Percentiles rank a stretch among this genome's conserved stretches.
These are phyloP conservation scores for Saposhnikovia divaricata DNA, from an alignment of 129 eudicot species.

Conservation along the genomic window DNA sequence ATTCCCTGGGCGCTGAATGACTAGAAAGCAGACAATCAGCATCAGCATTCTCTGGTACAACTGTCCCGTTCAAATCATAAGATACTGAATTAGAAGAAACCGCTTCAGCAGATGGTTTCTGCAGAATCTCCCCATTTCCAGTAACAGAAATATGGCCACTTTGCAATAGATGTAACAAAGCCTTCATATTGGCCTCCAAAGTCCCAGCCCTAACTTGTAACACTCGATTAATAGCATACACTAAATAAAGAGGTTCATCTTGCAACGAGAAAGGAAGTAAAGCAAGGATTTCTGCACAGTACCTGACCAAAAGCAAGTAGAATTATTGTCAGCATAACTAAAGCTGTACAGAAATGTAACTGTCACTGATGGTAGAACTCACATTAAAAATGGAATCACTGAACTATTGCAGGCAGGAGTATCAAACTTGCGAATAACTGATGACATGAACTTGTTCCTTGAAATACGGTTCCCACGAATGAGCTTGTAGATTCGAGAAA, in stretches of 20 bases:
- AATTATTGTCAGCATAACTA: conserved; percentile 1
- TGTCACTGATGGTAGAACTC: conserved; percentile 6
- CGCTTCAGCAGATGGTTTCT: conserved; percentile 23
- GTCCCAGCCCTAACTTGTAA: conserved; percentile 93
- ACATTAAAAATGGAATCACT: conserved; percentile 65
- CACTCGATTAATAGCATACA: conserved; percentile 79
- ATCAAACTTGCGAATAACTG: conserved; percentile 87
- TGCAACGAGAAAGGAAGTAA: conserved; percentile 74
- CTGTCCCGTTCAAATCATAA: conserved; percentile 25
- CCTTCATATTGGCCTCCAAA: conserved; percentile 76
- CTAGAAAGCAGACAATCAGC: conserved; percentile 24
- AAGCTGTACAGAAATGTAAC: background rate
- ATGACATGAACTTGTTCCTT: conserved; percentile 91
- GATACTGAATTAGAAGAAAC: conserved; percentile 18
- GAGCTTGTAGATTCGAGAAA: conserved; percentile 92
- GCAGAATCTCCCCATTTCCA: conserved; percentile 38
- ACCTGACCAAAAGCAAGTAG: conserved; percentile 46
- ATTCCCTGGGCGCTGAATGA: conserved; percentile 19
- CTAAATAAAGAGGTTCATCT: conserved; percentile 88
- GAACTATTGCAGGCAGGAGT: conserved; percentile 54
- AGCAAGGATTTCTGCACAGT: conserved; percentile 91
- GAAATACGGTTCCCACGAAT: conserved; percentile 86
- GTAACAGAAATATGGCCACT: conserved; percentile 25
- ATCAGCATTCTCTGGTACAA: conserved; percentile 26
- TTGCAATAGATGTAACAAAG: conserved; percentile 52